Base-by-base conservation (phyloP, 1,284 basidiomycete genomes). In the Cutaneotrichosporon mucoides region DNA sequence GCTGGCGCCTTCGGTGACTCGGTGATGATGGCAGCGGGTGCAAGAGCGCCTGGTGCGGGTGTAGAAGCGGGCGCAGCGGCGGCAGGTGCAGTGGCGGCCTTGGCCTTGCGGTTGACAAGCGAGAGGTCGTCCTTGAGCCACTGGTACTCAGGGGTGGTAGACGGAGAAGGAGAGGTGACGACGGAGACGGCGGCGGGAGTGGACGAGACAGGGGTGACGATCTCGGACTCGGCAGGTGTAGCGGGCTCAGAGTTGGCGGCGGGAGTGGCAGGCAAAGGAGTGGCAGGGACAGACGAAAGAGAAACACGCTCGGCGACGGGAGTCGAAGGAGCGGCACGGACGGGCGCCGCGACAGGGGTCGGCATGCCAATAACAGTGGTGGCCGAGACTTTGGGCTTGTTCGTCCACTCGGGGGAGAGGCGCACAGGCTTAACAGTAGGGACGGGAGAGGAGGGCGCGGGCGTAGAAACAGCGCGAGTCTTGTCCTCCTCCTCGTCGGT, bases 381-480 rank as follows among this genome's bases (percentile, higher is more conserved):
- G 16, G 43, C 43, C 34, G 44, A 43, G 16, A 40, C 38, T 6
- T 16, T 4, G 24, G 53, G 53, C 53, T 55, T 55, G 42, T 51
- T 43, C 47, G 41, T 11, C 55, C 55, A 57, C 41, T 51, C 41
- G 24, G 55, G 55, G 12, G 55, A 44, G n/a, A 57, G 55, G 40
- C 49, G 49, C 49, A 50, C 51, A 43, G 51, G 51, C 33, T 38
- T 8, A 40, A 12, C 9, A 8, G 8, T 8, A 40, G 38, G 12
- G 12, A 15, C 36, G 24, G 24, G 24, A 33, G 51, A 10, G 12
- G 24, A 15, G 16, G 16, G 15, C 51, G 12, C 16, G 5, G 13
- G 15, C 6, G 16, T 41, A 35, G 38, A 7, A 34, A 40, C 24
- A 24, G 24, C 24, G 24, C 24, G 24, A 24, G 24, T 24, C 24